A percentile compares a stretch with the other conserved stretches of the same genome.
phyloP scores from a whole-genome alignment of 805 yeast genomes.

The Schwanniomyces polymorphus region DNA sequence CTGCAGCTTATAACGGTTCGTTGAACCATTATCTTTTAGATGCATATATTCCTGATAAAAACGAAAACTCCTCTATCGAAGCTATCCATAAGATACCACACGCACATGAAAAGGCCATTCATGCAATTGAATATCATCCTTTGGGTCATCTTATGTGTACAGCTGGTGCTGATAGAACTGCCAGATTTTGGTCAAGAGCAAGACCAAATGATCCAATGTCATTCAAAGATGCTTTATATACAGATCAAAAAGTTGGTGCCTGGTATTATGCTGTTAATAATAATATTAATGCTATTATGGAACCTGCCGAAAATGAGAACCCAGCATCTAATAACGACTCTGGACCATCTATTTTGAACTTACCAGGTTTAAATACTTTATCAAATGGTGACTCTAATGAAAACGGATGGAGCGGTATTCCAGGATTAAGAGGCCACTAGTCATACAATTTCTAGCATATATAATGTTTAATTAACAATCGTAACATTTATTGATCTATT shows the following conservation, averaged over 20 bases:
- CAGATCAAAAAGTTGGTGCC: slow-evolving; percentile 49
- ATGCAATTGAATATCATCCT: slow-evolving; percentile 90
- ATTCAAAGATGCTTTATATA: slow-evolving; percentile 79
- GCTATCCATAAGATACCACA: slow-evolving; percentile 70
- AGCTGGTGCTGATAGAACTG: slow-evolving; percentile 91
- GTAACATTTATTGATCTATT: not conserved
- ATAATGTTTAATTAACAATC: not conserved
- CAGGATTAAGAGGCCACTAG: slow-evolving; percentile 17
- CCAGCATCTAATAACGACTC: slow-evolving; percentile 1
- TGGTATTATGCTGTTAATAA: slow-evolving; percentile 50
- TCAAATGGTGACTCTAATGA: slow-evolving; percentile 8
- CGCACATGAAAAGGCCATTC: slow-evolving; percentile 93
- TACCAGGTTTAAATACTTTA: slow-evolving; percentile 25
- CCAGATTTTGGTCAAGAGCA: slow-evolving; percentile 92
- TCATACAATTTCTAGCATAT: not conserved
- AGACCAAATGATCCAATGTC: slow-evolving; percentile 86
- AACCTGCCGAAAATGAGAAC: slow-evolving; percentile 13
- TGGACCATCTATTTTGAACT: slow-evolving; percentile 9
- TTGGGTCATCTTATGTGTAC: slow-evolving; percentile 88
- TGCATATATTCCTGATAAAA: slow-evolving; percentile 39
- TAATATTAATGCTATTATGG: slow-evolving; percentile 42
- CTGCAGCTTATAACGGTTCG: slow-evolving; percentile 90
- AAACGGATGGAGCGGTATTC: slow-evolving; percentile 11
- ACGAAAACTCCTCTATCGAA: slow-evolving; percentile 29
- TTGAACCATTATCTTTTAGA: slow-evolving; percentile 74